Conservation (phyloP, 2,329 filamentous ascomycete genomes). For the Amylocarpus encephaloides region DNA sequence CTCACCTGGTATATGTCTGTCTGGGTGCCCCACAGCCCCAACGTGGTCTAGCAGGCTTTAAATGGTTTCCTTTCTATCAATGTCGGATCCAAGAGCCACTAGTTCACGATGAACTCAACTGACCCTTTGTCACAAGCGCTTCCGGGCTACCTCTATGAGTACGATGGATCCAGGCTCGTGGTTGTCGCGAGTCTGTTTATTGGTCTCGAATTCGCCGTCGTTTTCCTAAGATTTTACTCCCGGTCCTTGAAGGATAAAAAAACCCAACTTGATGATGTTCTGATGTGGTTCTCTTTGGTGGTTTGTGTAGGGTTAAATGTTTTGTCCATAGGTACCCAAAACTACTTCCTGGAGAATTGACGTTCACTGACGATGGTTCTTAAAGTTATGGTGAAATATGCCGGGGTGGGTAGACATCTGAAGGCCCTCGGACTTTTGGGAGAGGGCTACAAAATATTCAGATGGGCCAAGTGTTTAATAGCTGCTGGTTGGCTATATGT, state of each 20-base stretch:
- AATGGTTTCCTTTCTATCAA: too few species aligned
- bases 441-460: not conserved
- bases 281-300: conserved; percentile 2
- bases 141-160: not conserved
- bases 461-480: not conserved
- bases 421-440: not conserved
- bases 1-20: too few species aligned
- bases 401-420: not conserved
- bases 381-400: not conserved
- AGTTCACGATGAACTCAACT: too few species aligned
- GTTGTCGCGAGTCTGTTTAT: not conserved
- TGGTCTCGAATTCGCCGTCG: not conserved
- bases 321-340: not conserved
- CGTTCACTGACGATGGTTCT: not conserved
- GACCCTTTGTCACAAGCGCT: not conserved
- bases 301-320: not conserved
- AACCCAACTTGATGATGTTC: conserved; percentile 1
- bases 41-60: too few species aligned
- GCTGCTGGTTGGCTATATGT: conserved; percentile 1
- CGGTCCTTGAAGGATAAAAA: not conserved
- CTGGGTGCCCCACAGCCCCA: too few species aligned
- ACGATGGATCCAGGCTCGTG: not conserved
- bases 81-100: too few species aligned
- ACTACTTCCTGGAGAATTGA: not conserved
- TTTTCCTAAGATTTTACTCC: conserved; percentile 1